These are phyloP conservation scores for Platanus orientalis DNA, from an alignment of 164 flowering plant species.

Conservation along the genomic window DNA sequence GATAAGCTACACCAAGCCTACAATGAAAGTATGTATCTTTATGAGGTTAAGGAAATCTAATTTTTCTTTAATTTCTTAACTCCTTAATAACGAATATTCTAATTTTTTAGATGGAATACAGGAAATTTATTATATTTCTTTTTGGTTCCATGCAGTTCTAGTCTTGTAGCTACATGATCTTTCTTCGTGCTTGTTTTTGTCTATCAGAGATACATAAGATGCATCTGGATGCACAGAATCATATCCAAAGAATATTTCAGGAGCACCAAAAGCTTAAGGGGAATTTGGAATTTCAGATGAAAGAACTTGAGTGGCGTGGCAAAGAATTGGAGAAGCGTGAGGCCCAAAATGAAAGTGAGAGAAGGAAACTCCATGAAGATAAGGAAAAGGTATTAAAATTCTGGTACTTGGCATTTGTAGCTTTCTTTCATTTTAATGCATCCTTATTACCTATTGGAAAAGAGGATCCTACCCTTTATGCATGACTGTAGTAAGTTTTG, in stretches of 20 bases:
- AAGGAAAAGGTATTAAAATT: constrained; percentile 65
- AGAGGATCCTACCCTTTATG: too few species aligned
- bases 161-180: not conserved
- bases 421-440: too few species aligned
- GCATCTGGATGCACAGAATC: constrained; percentile 35
- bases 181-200: constrained; percentile 10
- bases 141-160: not conserved
- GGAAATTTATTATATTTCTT: too few species aligned
- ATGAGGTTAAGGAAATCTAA: not conserved
- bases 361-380: constrained; percentile 43
- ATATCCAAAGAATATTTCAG: constrained; percentile 29
- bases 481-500: too few species aligned
- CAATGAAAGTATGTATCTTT: constrained; percentile 51
- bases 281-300: constrained; percentile 40
- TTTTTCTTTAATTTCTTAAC: not conserved
- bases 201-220: constrained; percentile 44
- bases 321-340: constrained; percentile 44
- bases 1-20: constrained; percentile 59
- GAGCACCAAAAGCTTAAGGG: constrained; percentile 48
- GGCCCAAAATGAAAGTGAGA: constrained; percentile 56
- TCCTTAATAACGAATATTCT: too few species aligned
- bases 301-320: constrained; percentile 29
- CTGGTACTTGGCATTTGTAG: too few species aligned
- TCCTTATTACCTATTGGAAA: too few species aligned
- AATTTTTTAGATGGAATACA: too few species aligned